Percentiles rank a stretch among this genome's conserved stretches.
phyloP scores from a whole-genome alignment of 1,284 basidiomycete species.

The Tylopilus sp. region DNA sequence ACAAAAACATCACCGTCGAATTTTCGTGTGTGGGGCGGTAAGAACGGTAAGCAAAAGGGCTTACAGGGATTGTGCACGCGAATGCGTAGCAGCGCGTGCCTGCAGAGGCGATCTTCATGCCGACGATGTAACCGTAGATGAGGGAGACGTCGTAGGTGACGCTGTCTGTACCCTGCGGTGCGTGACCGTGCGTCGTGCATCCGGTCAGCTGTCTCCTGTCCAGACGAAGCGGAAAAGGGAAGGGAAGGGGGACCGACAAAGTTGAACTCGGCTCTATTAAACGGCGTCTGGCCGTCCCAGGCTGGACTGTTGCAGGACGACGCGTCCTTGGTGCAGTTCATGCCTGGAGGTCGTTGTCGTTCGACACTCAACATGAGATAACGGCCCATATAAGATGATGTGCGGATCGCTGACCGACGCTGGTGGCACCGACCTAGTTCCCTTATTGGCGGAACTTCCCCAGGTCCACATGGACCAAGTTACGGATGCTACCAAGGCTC shows the following conservation, averaged over 20 bases:
- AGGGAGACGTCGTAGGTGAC: constrained; percentile 36
- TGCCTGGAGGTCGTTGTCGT: constrained; percentile 14
- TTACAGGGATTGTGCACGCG: constrained; percentile 29
- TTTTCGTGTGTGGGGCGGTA: too few species aligned
- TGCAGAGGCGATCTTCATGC: constrained; percentile 33
- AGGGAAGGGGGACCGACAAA: constrained; percentile 9
- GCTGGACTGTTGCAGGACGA: constrained; percentile 29
- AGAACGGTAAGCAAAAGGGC: constrained; percentile 11
- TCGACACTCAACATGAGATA: not conserved
- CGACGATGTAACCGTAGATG: constrained; percentile 37
- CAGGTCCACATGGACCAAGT: constrained; percentile 22
- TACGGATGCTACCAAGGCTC: constrained; percentile 28
- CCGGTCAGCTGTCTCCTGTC: not conserved
- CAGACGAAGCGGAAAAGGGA: not conserved
- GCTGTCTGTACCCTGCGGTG: constrained; percentile 14
- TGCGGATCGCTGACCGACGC: constrained; percentile 23
- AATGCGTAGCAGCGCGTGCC: constrained; percentile 24
- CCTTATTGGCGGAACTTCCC: constrained; percentile 26
- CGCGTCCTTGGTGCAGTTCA: constrained; percentile 17
- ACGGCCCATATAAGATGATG: too few species aligned
- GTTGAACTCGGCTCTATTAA: constrained; percentile 32
- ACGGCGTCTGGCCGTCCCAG: constrained; percentile 31
- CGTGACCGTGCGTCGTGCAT: too few species aligned
- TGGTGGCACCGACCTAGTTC: constrained; percentile 34
- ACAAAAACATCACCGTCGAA: too few species aligned